phyloP scores from a whole-genome alignment of 2,329 filamentous ascomycete species.

The Aureobasidium zeae region DNA sequence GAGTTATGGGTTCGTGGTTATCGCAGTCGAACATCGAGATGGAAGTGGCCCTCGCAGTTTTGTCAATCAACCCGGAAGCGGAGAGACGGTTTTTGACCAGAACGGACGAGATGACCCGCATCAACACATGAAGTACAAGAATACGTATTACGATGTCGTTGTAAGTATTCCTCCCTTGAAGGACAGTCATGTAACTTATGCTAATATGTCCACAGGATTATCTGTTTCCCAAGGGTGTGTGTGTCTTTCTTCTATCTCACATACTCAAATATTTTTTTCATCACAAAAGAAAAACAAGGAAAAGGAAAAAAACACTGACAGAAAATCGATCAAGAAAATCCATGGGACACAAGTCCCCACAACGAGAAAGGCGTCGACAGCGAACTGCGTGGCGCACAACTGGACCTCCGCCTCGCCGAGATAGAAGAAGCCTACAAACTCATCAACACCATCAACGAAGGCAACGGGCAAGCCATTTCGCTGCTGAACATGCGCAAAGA shows the following conservation, averaged over 20 bases:
- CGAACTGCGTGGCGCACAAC: constrained; percentile 51
- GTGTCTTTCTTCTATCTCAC: not conserved
- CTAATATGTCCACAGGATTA: constrained; percentile 37
- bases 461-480: constrained; percentile 44
- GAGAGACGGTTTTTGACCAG: constrained; percentile 29
- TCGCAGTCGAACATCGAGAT: constrained; percentile 56
- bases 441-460: constrained; percentile 46
- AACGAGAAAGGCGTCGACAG: constrained; percentile 53
- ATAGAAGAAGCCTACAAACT: constrained; percentile 54
- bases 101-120: constrained; percentile 20
- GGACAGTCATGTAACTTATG: too few species aligned
- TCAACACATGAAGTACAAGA: constrained; percentile 16
- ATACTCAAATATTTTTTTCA: too few species aligned
- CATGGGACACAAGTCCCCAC: constrained; percentile 39
- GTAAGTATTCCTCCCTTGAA: constrained; percentile 1
- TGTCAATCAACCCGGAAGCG: constrained; percentile 46
- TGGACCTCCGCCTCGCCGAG: constrained; percentile 54
- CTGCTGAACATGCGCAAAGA: constrained; percentile 47
- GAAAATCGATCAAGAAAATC: constrained; percentile 31
- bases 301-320: too few species aligned
- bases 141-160: constrained; percentile 21
- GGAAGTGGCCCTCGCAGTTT: constrained; percentile 53
- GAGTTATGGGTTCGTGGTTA: constrained; percentile 56
- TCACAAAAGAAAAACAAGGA: too few species aligned
- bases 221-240: constrained; percentile 46